Evolutionary conservation across 371 early-diverging fungal species (phyloP), one percentile per base, ranked within the genome.

Genomic region (Apophysomyces elegans): DNA sequence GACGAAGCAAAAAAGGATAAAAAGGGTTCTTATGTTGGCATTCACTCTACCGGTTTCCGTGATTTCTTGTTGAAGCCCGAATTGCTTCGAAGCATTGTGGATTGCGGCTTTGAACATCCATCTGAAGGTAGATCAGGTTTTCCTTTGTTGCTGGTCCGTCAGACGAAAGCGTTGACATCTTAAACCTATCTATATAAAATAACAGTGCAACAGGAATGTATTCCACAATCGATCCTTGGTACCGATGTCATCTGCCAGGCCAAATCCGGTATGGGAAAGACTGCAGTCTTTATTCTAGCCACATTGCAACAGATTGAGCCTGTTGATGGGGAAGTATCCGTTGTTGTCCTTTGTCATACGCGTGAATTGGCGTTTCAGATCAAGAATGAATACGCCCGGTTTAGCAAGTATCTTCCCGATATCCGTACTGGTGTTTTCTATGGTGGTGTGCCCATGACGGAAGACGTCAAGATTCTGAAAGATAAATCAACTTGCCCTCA

Each of bases 261-360:
- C 79, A 98, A 99, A 84, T 94, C 95, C 67, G 99, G 99, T 79
- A 95, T 99, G 95, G 99, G 99, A 70, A 99, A 99, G 84, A 99
- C 99, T 2, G 98, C 98, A 16, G 99, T 98, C 43, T 99, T 99
- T 79, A 97, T 99, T 5, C 85, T 99, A 56, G 95, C 98, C 11
- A 91, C 96, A 12, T 88, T 99, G 43, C 97, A 99, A 81, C 96
- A 98, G 79, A 88, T 98, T 47, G 96, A 96, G 64, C 90, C 93
- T 47, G 81, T 89, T 36, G 84, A 87, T 11, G 93, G 91, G 43
- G 90, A 91, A 61, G 91, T 92, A 13, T 85, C 92, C 58, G 96
- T 95, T 8, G 84, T 99, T 66, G 94, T 99, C 5, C 88, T 98
- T 63, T 96, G 96, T 85, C 98, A 98, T 79, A 98, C 99, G 46